A percentile compares a stretch with the other conserved stretches of the same genome.
phyloP scores from a whole-genome alignment of 108 stramenopile genomes.

The Pseudonitzschia multiseries region DNA sequence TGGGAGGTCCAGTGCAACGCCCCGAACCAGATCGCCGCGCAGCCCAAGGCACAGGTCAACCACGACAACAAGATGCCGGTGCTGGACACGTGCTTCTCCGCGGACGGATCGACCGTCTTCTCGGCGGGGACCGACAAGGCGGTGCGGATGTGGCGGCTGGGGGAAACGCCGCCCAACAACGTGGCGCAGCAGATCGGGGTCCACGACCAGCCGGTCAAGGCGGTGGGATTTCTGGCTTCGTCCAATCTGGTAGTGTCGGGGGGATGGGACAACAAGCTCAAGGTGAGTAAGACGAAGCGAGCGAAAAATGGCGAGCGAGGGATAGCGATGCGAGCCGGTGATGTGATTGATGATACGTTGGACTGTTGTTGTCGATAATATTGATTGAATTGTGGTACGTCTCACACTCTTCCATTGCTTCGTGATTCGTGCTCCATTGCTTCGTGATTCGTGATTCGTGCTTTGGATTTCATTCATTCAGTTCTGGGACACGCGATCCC shows the following conservation, averaged over 20 bases:
- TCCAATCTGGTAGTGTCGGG: conserved; percentile 79
- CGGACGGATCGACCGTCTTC: conserved; percentile 82
- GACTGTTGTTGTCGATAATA: too few relatives aligned
- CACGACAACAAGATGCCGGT: conserved; percentile 70
- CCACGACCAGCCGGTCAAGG: conserved; percentile 81
- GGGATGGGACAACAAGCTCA: conserved; percentile 56
- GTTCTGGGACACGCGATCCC: conserved; percentile 88
- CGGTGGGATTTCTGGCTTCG: conserved; percentile 61
- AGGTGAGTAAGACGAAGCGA: background rate
- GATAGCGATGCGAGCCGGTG: too few relatives aligned
- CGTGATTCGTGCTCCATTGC: too few relatives aligned
- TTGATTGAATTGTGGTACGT: too few relatives aligned
- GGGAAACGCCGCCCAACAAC: conserved; percentile 62
- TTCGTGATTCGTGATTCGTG: too few relatives aligned
- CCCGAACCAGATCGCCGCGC: conserved; percentile 47
- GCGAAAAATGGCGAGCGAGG: background rate
- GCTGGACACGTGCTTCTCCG: conserved; percentile 64
- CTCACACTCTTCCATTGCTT: too few relatives aligned
- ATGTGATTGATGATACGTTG: too few relatives aligned
- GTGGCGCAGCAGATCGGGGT: conserved; percentile 81
- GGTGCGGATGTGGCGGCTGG: conserved; percentile 87
- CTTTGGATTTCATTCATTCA: conserved; percentile 29
- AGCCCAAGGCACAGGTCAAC: conserved; percentile 83
- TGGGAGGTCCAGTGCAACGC: conserved; percentile 72
- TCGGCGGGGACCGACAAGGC: conserved; percentile 80